Evolutionary conservation across 139 green algal species (phyloP).

Genomic region (Tetradesmus lagerheimii): DNA sequence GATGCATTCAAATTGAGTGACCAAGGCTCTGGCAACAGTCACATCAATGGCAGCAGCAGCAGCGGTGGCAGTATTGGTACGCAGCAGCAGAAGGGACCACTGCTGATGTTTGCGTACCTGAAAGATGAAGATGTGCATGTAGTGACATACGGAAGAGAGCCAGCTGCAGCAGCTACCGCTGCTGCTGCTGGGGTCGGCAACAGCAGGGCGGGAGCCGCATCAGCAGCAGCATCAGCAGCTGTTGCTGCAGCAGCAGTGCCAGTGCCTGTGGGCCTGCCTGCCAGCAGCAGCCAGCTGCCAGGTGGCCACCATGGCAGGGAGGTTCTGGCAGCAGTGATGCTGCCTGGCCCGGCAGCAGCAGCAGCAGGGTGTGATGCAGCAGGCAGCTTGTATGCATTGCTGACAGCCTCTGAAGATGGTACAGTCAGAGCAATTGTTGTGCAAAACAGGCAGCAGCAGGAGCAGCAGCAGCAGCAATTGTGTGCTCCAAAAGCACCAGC

Average conservation of each 20-base stretch:
- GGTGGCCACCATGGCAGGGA: constrained; percentile 7
- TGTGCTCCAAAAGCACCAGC: not conserved
- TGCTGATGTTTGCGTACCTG: constrained; percentile 11
- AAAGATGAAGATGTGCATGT: constrained; percentile 14
- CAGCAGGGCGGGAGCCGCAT: too few species aligned
- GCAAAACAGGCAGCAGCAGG: constrained; percentile 15
- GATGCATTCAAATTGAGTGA: not conserved
- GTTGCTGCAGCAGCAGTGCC: constrained; percentile 1
- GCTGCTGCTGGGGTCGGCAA: not conserved
- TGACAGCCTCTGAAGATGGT: constrained; percentile 38
- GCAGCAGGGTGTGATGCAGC: not conserved
- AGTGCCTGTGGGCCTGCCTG: not conserved
- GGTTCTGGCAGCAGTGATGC: constrained; percentile 20
- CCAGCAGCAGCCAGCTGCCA: constrained; percentile 15
- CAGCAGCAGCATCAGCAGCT: not conserved
- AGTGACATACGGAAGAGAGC: not conserved
- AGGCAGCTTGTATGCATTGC: not conserved
- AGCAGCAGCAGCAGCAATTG: not conserved
- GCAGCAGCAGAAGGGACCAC: constrained; percentile 24
- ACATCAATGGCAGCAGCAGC: not conserved
- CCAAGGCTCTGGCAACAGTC: not conserved
- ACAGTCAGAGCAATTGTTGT: constrained; percentile 14
- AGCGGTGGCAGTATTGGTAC: not conserved
- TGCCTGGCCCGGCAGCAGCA: constrained; percentile 36
- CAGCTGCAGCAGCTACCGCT: not conserved